phyloP scores from a whole-genome alignment of 192 early-diverging fungal species.

The Spizellomyces sp. region DNA sequence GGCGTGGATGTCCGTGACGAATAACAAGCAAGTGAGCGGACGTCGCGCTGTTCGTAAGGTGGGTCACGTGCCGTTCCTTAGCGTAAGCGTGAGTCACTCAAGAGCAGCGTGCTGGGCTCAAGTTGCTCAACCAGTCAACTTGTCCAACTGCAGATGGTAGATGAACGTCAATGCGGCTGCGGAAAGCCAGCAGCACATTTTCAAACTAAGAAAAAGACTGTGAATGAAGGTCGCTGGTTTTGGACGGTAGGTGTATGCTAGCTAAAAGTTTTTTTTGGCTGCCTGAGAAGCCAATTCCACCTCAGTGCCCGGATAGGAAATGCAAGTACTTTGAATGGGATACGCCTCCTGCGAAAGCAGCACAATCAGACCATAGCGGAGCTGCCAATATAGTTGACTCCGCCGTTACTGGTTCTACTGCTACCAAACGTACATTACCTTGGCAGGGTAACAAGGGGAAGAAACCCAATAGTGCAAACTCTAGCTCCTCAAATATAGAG shows the following conservation, averaged over 20 bases:
- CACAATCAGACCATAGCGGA: background rate
- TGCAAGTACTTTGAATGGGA: conserved; percentile 30
- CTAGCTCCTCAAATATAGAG: background rate
- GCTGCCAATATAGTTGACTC: background rate
- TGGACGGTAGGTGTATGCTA: conserved; percentile 9
- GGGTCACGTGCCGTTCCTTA: too few species aligned
- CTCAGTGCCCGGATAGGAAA: background rate
- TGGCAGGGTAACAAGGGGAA: background rate
- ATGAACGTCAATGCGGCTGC: background rate
- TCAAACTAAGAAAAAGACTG: conserved; percentile 10
- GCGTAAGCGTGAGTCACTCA: too few species aligned
- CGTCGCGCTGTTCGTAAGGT: too few species aligned
- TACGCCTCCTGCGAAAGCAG: background rate
- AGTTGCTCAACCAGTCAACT: too few species aligned
- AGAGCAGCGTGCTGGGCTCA: too few species aligned
- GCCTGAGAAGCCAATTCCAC: background rate
- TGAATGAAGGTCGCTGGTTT: conserved; percentile 26
- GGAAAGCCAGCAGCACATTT: conserved; percentile 7
- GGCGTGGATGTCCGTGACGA: too few species aligned
- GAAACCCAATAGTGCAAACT: background rate
- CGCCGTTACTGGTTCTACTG: background rate
- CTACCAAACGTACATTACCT: background rate
- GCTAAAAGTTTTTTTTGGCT: background rate
- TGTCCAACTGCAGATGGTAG: too few species aligned
- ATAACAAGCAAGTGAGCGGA: too few species aligned